These are phyloP conservation scores for Yamadazyma laniorum DNA, from an alignment of 805 yeast genomes.

Conservation along the genomic window DNA sequence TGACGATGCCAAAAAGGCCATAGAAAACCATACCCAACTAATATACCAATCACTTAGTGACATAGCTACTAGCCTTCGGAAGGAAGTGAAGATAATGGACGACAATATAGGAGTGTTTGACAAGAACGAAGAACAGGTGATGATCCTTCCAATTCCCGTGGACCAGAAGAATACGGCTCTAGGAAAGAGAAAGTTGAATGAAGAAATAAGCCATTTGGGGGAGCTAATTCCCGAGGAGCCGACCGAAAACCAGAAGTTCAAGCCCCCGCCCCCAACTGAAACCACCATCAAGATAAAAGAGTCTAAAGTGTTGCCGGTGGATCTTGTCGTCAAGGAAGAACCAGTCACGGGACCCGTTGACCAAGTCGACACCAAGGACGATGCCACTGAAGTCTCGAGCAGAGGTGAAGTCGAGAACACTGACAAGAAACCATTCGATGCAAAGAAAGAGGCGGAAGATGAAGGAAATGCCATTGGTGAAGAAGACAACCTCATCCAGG, in stretches of 20 bases:
- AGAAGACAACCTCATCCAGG: too few relatives aligned
- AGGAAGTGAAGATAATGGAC: constrained; percentile 66
- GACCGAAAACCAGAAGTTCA: constrained; percentile 9
- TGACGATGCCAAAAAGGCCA: constrained; percentile 32
- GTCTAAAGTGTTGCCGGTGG: constrained; percentile 2
- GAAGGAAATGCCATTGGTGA: constrained; percentile 1
- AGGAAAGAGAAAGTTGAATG: constrained; percentile 55
- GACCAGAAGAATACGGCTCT: constrained; percentile 70
- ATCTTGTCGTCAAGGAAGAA: constrained; percentile 3
- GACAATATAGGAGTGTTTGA: constrained; percentile 50
- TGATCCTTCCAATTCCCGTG: constrained; percentile 65
- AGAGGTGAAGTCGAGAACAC: neutral
- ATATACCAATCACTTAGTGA: constrained; percentile 57
- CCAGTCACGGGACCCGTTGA: too few relatives aligned
- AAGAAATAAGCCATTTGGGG: constrained; percentile 35
- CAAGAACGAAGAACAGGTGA: constrained; percentile 42
- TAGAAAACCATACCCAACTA: constrained; percentile 42
- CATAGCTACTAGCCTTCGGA: constrained; percentile 58
- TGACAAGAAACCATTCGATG: neutral
- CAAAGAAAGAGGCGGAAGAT: constrained; percentile 2
- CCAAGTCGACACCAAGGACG: too few relatives aligned
- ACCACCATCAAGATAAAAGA: neutral
- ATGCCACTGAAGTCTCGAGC: neutral
- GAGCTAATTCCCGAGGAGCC: constrained; percentile 14
- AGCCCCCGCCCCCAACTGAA: constrained; percentile 3